A percentile compares a stretch with the other conserved stretches of the same genome.
phyloP scores from a whole-genome alignment of 2,329 filamentous ascomycete species.

The Trichoderma guizhouense region DNA sequence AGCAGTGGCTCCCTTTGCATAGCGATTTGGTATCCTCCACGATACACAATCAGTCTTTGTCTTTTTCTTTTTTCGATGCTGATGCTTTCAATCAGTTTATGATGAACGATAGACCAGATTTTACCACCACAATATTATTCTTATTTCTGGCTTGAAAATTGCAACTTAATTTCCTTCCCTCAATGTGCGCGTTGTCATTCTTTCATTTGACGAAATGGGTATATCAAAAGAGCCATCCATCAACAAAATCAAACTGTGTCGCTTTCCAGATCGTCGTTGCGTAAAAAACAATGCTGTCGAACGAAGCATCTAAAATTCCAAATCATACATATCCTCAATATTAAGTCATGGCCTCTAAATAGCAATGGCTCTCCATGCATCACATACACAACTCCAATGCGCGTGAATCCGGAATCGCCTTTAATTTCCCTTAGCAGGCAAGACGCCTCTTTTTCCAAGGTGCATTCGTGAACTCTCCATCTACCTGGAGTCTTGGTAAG shows the following conservation, averaged over 20 bases:
- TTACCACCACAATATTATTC: background rate
- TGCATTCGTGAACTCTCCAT: background rate
- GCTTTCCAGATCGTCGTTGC: background rate
- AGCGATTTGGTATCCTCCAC: constrained; percentile 42
- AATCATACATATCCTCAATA: background rate
- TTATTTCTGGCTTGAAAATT: constrained; percentile 17
- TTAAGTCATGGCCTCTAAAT: background rate
- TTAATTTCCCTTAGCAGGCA: background rate
- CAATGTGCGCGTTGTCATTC: background rate
- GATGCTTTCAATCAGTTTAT: constrained; percentile 9
- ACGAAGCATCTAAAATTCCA: background rate
- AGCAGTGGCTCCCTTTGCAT: constrained; percentile 32
- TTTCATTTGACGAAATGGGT: background rate
- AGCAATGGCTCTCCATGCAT: background rate
- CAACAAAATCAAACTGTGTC: background rate
- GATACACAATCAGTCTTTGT: constrained; percentile 29
- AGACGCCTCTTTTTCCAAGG: background rate
- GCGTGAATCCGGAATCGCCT: background rate
- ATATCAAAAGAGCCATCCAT: background rate
- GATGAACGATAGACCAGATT: constrained; percentile 13
- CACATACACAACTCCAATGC: background rate
- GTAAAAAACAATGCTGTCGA: background rate
- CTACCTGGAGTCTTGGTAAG: constrained; percentile 30
- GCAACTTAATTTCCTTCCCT: background rate
- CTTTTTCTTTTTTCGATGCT: constrained; percentile 1